Percentiles rank a stretch among this genome's conserved stretches.
Evolutionary conservation across 176 grass and related monocot genomes (phyloP).

Genomic region (Oropetium thomaeum): DNA sequence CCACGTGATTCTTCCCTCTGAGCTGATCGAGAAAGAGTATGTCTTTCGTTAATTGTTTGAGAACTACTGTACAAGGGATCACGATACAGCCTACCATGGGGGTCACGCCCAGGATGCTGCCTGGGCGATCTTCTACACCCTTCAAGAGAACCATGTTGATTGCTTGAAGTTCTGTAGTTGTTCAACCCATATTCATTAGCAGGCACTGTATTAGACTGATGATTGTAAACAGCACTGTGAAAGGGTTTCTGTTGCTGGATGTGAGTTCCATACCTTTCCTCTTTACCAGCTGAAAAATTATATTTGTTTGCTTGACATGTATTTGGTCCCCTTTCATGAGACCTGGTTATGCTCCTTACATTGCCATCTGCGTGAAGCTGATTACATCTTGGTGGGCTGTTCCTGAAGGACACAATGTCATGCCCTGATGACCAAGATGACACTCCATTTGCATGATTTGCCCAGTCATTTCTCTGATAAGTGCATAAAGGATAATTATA

Average conservation of each 20-base stretch:
- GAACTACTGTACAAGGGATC: constrained; percentile 25
- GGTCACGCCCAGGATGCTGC: not conserved
- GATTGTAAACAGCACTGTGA: not conserved
- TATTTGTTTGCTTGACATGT: not conserved
- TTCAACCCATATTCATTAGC: constrained; percentile 20
- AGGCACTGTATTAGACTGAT: constrained; percentile 23
- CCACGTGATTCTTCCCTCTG: constrained; percentile 8
- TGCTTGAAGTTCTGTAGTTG: constrained; percentile 1
- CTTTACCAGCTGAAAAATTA: constrained; percentile 27
- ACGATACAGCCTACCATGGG: not conserved
- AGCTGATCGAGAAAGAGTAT: constrained; percentile 34
- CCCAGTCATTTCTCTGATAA: constrained; percentile 25
- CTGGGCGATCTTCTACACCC: constrained; percentile 27
- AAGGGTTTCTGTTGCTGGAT: constrained; percentile 25
- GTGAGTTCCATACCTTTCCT: constrained; percentile 23
- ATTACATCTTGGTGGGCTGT: constrained; percentile 25
- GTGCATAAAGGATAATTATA: constrained; percentile 30
- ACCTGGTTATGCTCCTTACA: constrained; percentile 1
- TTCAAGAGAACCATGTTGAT: constrained; percentile 6
- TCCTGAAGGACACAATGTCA: constrained; percentile 12
- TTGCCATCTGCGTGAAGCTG: constrained; percentile 24
- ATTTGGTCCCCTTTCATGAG: constrained; percentile 22
- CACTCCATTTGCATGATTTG: not conserved
- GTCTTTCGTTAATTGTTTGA: constrained; percentile 23
- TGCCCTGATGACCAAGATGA: constrained; percentile 22